Conservation (phyloP, 108 stramenopile genomes). For the Cyclotella distinguenda region DNA sequence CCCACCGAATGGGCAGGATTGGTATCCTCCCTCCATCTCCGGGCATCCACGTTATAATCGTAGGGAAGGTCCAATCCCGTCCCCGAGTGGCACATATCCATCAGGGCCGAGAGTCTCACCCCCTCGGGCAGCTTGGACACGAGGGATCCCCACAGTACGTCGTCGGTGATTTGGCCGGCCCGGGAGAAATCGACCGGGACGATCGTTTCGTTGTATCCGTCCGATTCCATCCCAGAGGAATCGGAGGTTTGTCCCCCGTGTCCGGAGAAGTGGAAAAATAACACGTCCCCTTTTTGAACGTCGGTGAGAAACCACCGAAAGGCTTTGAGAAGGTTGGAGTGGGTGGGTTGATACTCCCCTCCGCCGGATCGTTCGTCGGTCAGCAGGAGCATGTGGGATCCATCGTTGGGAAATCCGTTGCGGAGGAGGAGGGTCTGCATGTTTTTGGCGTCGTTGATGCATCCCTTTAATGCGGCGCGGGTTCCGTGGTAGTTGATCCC, state of each 20-base stretch:
- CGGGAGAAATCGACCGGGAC: conserved; percentile 73
- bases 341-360: conserved; percentile 41
- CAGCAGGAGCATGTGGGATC: conserved; percentile 52
- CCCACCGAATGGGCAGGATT: conserved; percentile 49
- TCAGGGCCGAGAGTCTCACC: conserved; percentile 63
- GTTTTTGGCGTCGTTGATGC: conserved; percentile 67
- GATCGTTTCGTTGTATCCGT: conserved; percentile 86
- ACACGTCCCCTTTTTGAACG: conserved; percentile 37
- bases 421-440: conserved; percentile 48
- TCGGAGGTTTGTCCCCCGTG: conserved; percentile 77
- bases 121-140: conserved; percentile 73
- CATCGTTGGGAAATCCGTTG: conserved; percentile 45
- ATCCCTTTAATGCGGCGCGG: conserved; percentile 59
- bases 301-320: conserved; percentile 49
- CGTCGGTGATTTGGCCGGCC: conserved; percentile 72
- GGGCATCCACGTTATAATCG: conserved; percentile 37
- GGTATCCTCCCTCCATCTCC: conserved; percentile 39
- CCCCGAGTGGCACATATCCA: conserved; percentile 92
- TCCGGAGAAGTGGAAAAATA: conserved; percentile 51
- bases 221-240: conserved; percentile 62
- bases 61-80: conserved; percentile 82
- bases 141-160: conserved; percentile 66
- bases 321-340: conserved; percentile 52
- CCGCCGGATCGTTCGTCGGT: conserved; percentile 50
- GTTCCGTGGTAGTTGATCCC: conserved; percentile 72